Conservation (phyloP, 352 stramenopile species). For the Phytopythium kandeliae region DNA sequence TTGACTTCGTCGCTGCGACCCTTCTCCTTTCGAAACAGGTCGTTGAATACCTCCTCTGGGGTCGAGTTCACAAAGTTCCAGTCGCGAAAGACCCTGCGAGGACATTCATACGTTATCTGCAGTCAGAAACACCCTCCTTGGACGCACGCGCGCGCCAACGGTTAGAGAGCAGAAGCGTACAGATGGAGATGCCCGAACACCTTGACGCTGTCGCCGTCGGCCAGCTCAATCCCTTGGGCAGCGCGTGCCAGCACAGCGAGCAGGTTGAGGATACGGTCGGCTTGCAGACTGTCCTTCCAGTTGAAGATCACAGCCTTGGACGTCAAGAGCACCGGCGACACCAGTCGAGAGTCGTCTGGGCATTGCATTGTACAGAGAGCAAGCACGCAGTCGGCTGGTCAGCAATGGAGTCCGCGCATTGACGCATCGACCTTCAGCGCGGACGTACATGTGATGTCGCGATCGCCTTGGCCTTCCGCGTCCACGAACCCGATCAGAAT, state of each 20-base stretch:
- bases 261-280: slow-evolving; percentile 82
- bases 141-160: too few relatives aligned
- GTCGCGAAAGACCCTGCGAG: slow-evolving; percentile 74
- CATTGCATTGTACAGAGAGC: slow-evolving; percentile 4
- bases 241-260: slow-evolving; percentile 73
- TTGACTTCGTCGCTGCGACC: slow-evolving; percentile 75
- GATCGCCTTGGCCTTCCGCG: slow-evolving; percentile 78
- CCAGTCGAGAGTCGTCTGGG: slow-evolving; percentile 71
- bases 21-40: slow-evolving; percentile 82
- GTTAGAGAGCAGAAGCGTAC: slow-evolving; percentile 30
- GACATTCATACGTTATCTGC: background rate
- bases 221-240: slow-evolving; percentile 75
- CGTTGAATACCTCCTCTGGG: slow-evolving; percentile 69
- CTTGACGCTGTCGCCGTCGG: slow-evolving; percentile 69
- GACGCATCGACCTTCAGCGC: background rate
- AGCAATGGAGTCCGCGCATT: background rate
- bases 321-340: slow-evolving; percentile 77
- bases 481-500: slow-evolving; percentile 85
- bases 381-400: too few relatives aligned
- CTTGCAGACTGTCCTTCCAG: slow-evolving; percentile 86
- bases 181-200: slow-evolving; percentile 86
- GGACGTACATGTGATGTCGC: slow-evolving; percentile 74
- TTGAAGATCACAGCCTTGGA: slow-evolving; percentile 89
- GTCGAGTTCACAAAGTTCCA: slow-evolving; percentile 87
- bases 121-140: slow-evolving; percentile 2